A percentile compares a stretch with the other conserved stretches of the same genome.
These are phyloP conservation scores for Populus ilicifolia DNA, from an alignment of 345 rosid species.

Conservation along the genomic window DNA sequence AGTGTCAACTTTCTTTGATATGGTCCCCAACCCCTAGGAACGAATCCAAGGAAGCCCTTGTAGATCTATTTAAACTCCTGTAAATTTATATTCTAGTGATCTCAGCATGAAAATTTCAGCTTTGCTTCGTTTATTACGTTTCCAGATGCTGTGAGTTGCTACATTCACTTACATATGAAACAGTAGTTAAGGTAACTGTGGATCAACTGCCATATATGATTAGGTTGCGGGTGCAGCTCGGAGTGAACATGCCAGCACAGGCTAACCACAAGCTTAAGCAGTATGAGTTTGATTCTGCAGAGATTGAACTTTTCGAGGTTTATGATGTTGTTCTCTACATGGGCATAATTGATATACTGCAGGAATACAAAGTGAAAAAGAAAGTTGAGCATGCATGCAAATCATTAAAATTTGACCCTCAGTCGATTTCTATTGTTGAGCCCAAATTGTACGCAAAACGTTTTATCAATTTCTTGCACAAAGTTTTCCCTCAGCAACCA, in stretches of 20 bases:
- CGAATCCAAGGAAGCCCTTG: not conserved
- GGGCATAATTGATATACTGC: slow-evolving; percentile 88
- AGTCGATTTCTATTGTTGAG: slow-evolving; percentile 58
- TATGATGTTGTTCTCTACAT: slow-evolving; percentile 86
- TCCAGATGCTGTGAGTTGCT: not conserved
- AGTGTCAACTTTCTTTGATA: not conserved
- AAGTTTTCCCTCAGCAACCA: slow-evolving; percentile 52
- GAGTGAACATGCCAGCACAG: slow-evolving; percentile 97
- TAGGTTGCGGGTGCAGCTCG: slow-evolving; percentile 86
- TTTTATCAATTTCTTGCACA: slow-evolving; percentile 65
- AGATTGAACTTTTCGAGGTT: slow-evolving; percentile 75
- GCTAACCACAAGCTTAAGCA: slow-evolving; percentile 57
- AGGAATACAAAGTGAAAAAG: slow-evolving; percentile 76
- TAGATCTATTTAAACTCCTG: not conserved
- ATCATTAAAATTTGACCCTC: slow-evolving; percentile 60
- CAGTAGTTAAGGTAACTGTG: not conserved
- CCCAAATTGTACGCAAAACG: slow-evolving; percentile 67
- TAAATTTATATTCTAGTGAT: not conserved
- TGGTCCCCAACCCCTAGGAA: not conserved
- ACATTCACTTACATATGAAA: not conserved
- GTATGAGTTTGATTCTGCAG: slow-evolving; percentile 43
- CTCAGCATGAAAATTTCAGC: not conserved
- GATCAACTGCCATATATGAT: not conserved
- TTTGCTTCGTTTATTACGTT: not conserved
- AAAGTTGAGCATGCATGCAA: slow-evolving; percentile 69